Evolutionary conservation across 768 basidiomycete species (phyloP), one percentile per base, ranked within the genome.

Genomic region (Roridomyces roridus): DNA sequence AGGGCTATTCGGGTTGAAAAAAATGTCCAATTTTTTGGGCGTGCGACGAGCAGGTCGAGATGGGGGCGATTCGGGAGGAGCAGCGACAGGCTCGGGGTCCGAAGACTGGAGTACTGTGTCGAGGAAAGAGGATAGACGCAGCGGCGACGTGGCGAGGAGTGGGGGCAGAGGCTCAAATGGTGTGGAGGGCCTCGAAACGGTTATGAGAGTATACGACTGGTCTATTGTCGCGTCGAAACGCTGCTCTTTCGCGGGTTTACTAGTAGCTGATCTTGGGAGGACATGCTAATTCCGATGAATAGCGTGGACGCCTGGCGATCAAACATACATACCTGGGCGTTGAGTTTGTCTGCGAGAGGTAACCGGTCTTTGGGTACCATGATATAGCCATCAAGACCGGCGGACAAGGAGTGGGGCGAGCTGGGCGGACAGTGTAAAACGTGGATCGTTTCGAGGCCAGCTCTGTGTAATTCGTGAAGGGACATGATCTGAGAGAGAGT

Each of bases 1-100:
- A n/a, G 83, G 82, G 64, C 79, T 82, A 47, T 83, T 82, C 6
- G 82, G 80, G 65, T 84, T 80, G 37, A 73, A 74, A 28, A 80
- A 73, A 29, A 76, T 68, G 62, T 63, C 69, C 68, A 47, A 63
- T 57, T 46, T 64, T 34, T 34, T 34, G 11, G 31, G 31, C 11
- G 7, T 34, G 50, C 34, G 52, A 62, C 31, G 57, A 56, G 34
- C 51, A 59, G 43, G 39, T 34, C 17, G 51, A 43, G 45, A 34
- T 24, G 39, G 52, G 18, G 52, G 47, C 50, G 45, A 31, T 46
- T 48, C 47, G 29, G 26, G 35, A 57, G 53, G 53, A 35, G 47
- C 36, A 25, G 47, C 37, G 42, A 11, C 31, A 8, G 28, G 55
- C 29, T 29, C 59, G 41, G 52, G 36, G 41, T 48, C 41, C 24